These are phyloP conservation scores for Staphylotrichum longicolle DNA, from an alignment of 495 filamentous ascomycete species.

Conservation along the genomic window DNA sequence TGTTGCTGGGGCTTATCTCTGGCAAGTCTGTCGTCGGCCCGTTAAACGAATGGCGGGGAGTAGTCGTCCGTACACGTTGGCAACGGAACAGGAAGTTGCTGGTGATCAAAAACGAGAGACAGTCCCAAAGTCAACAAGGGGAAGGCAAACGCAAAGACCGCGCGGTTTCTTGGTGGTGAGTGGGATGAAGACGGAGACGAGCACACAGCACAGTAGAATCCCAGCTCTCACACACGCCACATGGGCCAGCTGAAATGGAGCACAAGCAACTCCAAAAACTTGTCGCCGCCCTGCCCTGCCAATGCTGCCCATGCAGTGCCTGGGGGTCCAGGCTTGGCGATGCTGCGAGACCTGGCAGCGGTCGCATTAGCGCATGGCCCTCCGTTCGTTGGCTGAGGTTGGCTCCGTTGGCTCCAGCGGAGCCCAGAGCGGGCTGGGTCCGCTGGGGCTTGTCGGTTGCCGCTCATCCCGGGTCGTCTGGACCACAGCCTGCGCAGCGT, in stretches of 20 bases:
- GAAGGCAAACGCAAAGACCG: background rate
- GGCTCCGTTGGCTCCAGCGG: background rate
- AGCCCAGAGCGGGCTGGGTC: background rate
- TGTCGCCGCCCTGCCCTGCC: constrained; percentile 4
- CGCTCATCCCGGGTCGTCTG: background rate
- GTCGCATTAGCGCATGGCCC: background rate
- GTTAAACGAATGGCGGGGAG: constrained; percentile 4
- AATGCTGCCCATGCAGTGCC: background rate
- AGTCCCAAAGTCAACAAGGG: background rate
- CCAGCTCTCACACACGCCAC: background rate
- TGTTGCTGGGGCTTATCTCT: background rate
- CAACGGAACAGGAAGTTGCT: background rate
- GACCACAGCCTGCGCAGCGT: too few relatives aligned
- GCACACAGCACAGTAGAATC: background rate
- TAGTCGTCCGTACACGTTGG: too few relatives aligned
- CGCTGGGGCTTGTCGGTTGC: background rate
- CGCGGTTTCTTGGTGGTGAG: background rate
- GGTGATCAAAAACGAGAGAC: constrained; percentile 13
- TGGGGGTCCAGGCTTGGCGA: background rate
- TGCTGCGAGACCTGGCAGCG: background rate
- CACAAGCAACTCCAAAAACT: background rate
- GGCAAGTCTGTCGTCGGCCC: too few relatives aligned
- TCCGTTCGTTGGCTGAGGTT: background rate
- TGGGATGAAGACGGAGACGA: background rate
- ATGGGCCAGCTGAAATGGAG: too few relatives aligned